phyloP scores from a whole-genome alignment of 2,329 filamentous ascomycete species.

The Epichloe sibirici region DNA sequence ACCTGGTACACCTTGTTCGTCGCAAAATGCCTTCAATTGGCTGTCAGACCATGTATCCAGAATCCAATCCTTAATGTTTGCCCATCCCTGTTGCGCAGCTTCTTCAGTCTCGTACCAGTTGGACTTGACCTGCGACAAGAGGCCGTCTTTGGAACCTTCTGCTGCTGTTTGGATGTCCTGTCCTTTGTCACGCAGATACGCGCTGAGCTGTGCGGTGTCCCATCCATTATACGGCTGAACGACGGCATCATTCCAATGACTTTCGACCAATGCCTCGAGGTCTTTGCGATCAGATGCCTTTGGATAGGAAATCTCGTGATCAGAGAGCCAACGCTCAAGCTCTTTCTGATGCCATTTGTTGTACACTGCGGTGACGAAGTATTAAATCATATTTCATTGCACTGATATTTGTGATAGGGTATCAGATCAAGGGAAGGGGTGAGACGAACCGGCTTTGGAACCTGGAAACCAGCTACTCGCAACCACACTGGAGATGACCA shows the following conservation, averaged over 20 bases:
- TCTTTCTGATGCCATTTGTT: conserved; percentile 99
- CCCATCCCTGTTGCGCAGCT: conserved; percentile 58
- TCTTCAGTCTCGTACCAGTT: conserved; percentile 74
- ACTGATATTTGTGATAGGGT: not conserved
- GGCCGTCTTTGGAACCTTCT: conserved; percentile 54
- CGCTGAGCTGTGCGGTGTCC: conserved; percentile 55
- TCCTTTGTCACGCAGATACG: conserved; percentile 60
- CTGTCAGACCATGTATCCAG: conserved; percentile 93
- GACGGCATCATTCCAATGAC: conserved; percentile 76
- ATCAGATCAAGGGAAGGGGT: not conserved
- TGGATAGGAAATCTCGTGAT: conserved; percentile 86
- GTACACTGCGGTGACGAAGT: conserved; percentile 50
- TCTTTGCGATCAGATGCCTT: conserved; percentile 83
- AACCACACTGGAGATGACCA: conserved; percentile 57
- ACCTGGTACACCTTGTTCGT: conserved; percentile 72
- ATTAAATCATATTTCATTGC: not conserved
- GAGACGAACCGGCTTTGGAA: conserved; percentile 60
- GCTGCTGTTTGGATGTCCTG: conserved; percentile 55
- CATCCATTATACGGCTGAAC: conserved; percentile 64
- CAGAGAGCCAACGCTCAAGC: conserved; percentile 90
- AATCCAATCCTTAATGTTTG: conserved; percentile 75
- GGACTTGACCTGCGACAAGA: conserved; percentile 56
- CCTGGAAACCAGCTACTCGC: conserved; percentile 70
- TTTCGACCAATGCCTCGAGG: conserved; percentile 78
- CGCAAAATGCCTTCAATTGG: conserved; percentile 83